Base-by-base conservation (phyloP, 371 early-diverging fungal genomes). In the Mycotypha africana region DNA sequence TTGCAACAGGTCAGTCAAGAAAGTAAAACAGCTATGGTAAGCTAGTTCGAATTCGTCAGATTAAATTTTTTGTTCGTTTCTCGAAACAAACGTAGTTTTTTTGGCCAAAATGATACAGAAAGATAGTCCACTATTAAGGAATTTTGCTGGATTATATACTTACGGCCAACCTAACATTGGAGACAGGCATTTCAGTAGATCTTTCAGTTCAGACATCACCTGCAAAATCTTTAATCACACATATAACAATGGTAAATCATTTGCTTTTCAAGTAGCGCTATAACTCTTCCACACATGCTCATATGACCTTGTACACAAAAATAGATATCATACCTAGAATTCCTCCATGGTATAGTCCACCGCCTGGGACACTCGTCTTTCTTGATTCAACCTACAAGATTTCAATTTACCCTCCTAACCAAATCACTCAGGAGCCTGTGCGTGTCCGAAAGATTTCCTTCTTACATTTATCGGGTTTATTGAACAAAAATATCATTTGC, bases 151-250 rank as follows among this genome's bases (percentile, higher is more conserved):
- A 1, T 50, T 80, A 4, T 80, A 80, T 37, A 80, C 81, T 1
- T 80, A 64, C 38, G 81, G 81, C 1, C 65, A 65, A 10, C 81
- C 81, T n/a, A 78, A 67, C 47, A 67, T 80, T 30, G 78, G 78
- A 0, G 73, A 77, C 49, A 65, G 59, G 28, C 75, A 70, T 10
- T 80, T 80, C 45, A 63, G 76, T 25, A 65, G 58, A 21, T 63
- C 65, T 0, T 78, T 80, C 33, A 67, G 67, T 25, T 57, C 68
- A 5, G 56, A 60, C 19, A 56, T 80, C 39, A 65, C 75, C 0
- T 64, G 68, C 39, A 76, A 71, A 45, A 74, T 80, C 35, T 80
- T 78, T 37, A 78, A 78, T 39, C 81, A 80, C 38, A 76, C 67
- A 23, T 69, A 76, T 42, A 80, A 80, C 45, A 80, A 80, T 42